A percentile compares a stretch with the other conserved stretches of the same genome.
Conservation (phyloP, 768 basidiomycete genomes). For the Tubosaeta brunneosetosa region DNA sequence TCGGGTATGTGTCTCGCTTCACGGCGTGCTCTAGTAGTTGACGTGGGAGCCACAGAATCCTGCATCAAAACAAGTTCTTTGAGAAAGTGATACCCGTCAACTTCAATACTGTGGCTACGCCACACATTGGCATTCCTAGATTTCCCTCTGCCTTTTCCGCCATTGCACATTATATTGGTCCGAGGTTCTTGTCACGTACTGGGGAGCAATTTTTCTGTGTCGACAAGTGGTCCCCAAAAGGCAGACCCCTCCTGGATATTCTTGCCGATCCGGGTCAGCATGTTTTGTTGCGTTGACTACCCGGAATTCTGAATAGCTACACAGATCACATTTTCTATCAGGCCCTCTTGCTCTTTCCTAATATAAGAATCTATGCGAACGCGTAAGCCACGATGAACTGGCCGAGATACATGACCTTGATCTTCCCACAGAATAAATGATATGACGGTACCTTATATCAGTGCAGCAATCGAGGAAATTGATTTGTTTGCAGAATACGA, state of each 20-base stretch:
- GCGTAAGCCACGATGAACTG: constrained; percentile 40
- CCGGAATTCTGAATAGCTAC: not conserved
- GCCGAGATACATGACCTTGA: not conserved
- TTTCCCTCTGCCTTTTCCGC: constrained; percentile 58
- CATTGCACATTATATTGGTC: constrained; percentile 53
- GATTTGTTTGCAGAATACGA: constrained; percentile 61
- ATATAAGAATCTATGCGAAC: constrained; percentile 78
- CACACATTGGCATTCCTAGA: constrained; percentile 70
- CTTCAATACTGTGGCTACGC: constrained; percentile 81
- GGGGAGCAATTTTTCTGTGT: constrained; percentile 74
- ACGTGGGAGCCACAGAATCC: constrained; percentile 39
- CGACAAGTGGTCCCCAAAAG: constrained; percentile 68
- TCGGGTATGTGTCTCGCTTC: constrained; percentile 46
- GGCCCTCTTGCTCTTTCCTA: constrained; percentile 60
- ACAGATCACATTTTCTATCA: constrained; percentile 73
- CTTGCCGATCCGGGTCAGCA: constrained; percentile 72
- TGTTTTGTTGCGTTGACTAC: not conserved
- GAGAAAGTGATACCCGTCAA: constrained; percentile 65
- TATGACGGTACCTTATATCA: constrained; percentile 76
- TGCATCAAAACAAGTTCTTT: constrained; percentile 70
- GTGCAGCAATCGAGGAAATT: constrained; percentile 62
- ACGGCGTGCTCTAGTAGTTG: not conserved
- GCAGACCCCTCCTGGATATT: constrained; percentile 64
- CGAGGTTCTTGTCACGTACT: constrained; percentile 68
- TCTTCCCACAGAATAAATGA: constrained; percentile 55